Evolutionary conservation across 495 filamentous ascomycete species (phyloP).

Genomic region (Aspergillus sclerotioniger): DNA sequence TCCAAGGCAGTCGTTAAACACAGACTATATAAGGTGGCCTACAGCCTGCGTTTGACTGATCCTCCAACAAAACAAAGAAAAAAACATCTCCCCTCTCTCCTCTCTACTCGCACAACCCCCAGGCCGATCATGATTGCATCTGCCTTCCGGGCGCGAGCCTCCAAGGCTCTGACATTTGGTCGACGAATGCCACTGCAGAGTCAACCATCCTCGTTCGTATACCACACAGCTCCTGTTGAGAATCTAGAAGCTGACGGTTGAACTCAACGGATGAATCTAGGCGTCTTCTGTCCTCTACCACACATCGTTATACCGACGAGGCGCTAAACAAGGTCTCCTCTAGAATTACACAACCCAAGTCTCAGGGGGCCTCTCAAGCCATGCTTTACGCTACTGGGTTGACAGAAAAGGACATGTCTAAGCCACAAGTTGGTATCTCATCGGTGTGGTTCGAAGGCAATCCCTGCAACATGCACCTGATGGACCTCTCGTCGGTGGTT

Average conservation of each 20-base stretch:
- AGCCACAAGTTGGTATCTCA: slow-evolving; percentile 95
- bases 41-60: neutral
- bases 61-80: neutral
- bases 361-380: slow-evolving; percentile 96
- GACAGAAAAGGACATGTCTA: slow-evolving; percentile 78
- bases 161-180: neutral
- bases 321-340: slow-evolving; percentile 77
- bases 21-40: neutral
- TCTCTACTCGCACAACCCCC: neutral
- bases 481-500: slow-evolving; percentile 80
- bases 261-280: neutral
- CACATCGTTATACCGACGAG: slow-evolving; percentile 18
- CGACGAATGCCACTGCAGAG: neutral
- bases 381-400: slow-evolving; percentile 97
- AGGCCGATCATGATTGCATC: neutral
- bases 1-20: no score
- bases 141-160: neutral
- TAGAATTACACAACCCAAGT: slow-evolving; percentile 88
- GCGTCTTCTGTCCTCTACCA: neutral
- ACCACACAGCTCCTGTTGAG: neutral
- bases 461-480: slow-evolving; percentile 98
- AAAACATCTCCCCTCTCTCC: neutral
- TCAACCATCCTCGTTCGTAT: neutral
- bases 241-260: no score
- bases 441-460: slow-evolving; percentile 89